These are phyloP conservation scores for Alternaria burnsii DNA, from an alignment of 2,329 filamentous ascomycete species.

Conservation along the genomic window DNA sequence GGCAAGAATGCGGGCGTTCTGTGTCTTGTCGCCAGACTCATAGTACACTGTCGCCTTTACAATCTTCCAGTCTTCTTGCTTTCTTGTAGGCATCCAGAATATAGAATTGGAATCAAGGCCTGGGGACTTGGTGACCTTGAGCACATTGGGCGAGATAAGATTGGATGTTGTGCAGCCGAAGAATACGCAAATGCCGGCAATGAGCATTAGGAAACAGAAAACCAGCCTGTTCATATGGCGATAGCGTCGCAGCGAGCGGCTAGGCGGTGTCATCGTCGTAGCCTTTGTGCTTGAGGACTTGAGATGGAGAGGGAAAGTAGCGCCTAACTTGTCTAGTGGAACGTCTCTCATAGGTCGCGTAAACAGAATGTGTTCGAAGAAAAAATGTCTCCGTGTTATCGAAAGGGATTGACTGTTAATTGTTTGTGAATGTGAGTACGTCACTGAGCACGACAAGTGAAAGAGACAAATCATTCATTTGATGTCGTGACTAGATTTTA, in stretches of 20 bases:
- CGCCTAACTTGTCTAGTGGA: background rate
- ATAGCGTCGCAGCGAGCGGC: background rate
- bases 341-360: background rate
- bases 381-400: background rate
- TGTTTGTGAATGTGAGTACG: background rate
- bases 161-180: background rate
- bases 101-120: background rate
- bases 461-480: constrained; percentile 6
- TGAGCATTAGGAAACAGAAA: background rate
- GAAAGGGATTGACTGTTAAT: background rate
- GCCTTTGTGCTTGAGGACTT: background rate
- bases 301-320: background rate
- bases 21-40: background rate
- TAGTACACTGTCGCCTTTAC: background rate
- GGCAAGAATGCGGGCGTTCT: background rate
- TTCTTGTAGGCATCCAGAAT: background rate
- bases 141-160: background rate
- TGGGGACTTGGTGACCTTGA: background rate
- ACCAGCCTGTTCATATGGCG: background rate
- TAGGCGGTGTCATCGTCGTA: background rate
- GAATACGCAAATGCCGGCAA: background rate
- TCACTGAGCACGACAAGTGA: background rate
- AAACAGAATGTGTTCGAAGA: background rate
- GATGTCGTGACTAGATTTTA: constrained; percentile 11
- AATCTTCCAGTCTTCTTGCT: background rate